phyloP scores from a whole-genome alignment of 495 filamentous ascomycete species.

The Penicillium nucicola region DNA sequence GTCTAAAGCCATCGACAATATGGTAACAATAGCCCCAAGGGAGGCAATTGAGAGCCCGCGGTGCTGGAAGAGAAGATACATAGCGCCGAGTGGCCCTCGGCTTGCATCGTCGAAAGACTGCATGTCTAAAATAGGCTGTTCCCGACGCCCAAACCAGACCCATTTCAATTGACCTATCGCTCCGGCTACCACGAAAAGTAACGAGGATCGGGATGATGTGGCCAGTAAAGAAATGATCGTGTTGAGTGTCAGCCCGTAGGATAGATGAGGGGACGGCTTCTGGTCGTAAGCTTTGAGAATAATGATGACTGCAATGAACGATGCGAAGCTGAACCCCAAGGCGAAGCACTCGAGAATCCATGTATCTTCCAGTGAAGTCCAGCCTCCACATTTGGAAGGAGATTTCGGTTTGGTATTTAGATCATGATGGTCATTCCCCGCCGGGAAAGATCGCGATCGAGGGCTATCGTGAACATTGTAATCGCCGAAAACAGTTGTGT shows the following conservation, averaged over 20 bases:
- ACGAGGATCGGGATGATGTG: constrained; percentile 24
- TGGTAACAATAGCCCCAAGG: constrained; percentile 25
- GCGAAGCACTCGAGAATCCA: constrained; percentile 5
- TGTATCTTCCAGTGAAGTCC: neutral
- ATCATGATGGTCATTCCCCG: no score
- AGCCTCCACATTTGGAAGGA: no score
- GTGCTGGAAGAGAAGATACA: constrained; percentile 26
- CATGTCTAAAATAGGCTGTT: constrained; percentile 21
- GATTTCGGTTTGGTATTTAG: no score
- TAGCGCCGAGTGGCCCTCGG: constrained; percentile 35
- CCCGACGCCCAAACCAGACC: constrained; percentile 23
- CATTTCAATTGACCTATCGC: constrained; percentile 37
- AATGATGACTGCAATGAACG: constrained; percentile 9
- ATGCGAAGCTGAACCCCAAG: constrained; percentile 10
- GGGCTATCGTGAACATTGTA: no score
- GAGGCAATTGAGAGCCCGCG: constrained; percentile 6
- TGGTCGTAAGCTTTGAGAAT: constrained; percentile 10
- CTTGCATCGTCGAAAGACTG: constrained; percentile 35
- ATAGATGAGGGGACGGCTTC: neutral
- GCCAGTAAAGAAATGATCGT: constrained; percentile 32
- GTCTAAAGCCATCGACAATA: constrained; percentile 29
- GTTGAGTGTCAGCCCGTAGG: constrained; percentile 25
- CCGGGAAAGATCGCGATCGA: no score
- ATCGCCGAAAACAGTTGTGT: no score
- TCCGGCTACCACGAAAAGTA: constrained; percentile 24